phyloP scores from a whole-genome alignment of 1,139 yeast species.

The Chernovozyma aurita region DNA sequence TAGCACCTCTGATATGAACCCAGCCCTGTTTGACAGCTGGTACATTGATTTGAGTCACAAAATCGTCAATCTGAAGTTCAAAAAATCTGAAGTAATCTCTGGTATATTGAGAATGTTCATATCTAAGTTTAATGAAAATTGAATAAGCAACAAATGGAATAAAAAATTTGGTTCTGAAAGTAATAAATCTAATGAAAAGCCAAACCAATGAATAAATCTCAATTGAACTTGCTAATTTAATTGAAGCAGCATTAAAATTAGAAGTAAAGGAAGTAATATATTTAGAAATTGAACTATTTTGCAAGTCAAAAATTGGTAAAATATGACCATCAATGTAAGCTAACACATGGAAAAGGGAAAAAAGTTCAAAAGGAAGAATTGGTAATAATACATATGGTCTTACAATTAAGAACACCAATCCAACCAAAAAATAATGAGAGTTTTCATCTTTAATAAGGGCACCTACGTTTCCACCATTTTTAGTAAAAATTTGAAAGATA shows the following conservation, averaged over 20 bases:
- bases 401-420: conserved; percentile 53
- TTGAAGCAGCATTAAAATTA: conserved; percentile 63
- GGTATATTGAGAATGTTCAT: conserved; percentile 71
- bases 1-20: conserved; percentile 48
- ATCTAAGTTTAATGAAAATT: conserved; percentile 71
- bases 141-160: conserved; percentile 54
- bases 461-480: conserved; percentile 20
- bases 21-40: conserved; percentile 64
- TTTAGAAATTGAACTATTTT: conserved; percentile 33
- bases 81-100: conserved; percentile 65
- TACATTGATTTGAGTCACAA: conserved; percentile 50
- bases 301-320: conserved; percentile 59
- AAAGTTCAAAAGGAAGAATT: conserved; percentile 61
- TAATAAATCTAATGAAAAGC: conserved; percentile 49
- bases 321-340: conserved; percentile 43
- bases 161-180: conserved; percentile 65
- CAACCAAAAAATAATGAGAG: conserved; percentile 58
- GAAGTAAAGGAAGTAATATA: conserved; percentile 52
- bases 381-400: conserved; percentile 52
- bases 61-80: conserved; percentile 69
- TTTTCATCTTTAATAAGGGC: conserved; percentile 55
- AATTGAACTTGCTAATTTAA: conserved; percentile 65
- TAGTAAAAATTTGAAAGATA: conserved; percentile 48
- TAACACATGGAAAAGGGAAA: conserved; percentile 56
- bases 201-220: conserved; percentile 57